These are phyloP conservation scores for Clonostachys rosea DNA, from an alignment of 2,329 filamentous ascomycete genomes.

Conservation along the genomic window DNA sequence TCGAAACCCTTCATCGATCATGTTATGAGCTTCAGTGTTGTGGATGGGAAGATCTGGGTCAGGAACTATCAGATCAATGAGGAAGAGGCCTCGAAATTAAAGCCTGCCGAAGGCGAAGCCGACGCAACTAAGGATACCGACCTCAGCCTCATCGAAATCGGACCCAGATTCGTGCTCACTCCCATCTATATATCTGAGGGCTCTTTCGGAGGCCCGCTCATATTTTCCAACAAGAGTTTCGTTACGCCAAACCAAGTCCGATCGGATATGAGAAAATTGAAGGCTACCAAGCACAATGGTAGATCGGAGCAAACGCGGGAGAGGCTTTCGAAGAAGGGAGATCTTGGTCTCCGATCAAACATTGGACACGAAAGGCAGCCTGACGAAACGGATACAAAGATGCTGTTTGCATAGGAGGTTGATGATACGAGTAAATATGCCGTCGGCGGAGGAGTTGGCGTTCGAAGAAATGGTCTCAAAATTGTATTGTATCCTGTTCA, in stretches of 20 bases:
- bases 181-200: conserved; percentile 90
- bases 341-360: conserved; percentile 68
- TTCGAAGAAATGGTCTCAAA: too few relatives aligned
- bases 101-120: conserved; percentile 26
- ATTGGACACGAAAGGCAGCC: conserved; percentile 58
- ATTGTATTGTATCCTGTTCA: too few relatives aligned
- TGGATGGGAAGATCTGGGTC: conserved; percentile 94
- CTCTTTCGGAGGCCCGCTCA: conserved; percentile 90
- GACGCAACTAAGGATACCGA: conserved; percentile 58
- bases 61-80: conserved; percentile 92
- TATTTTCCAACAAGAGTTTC: conserved; percentile 98
- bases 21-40: conserved; percentile 86
- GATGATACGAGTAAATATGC: too few relatives aligned
- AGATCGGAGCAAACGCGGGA: conserved; percentile 72
- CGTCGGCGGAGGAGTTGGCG: too few relatives aligned
- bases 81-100: conserved; percentile 56
- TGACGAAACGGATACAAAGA: conserved; percentile 71
- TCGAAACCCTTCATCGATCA: conserved; percentile 96
- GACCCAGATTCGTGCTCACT: conserved; percentile 86
- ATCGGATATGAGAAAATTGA: conserved; percentile 70
- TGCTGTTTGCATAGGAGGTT: conserved; percentile 62
- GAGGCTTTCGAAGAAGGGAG: conserved; percentile 67
- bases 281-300: conserved; percentile 73
- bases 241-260: conserved; percentile 94
- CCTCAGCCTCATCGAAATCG: conserved; percentile 84